phyloP scores from a whole-genome alignment of 805 yeast species.

The Torulaspora indica region DNA sequence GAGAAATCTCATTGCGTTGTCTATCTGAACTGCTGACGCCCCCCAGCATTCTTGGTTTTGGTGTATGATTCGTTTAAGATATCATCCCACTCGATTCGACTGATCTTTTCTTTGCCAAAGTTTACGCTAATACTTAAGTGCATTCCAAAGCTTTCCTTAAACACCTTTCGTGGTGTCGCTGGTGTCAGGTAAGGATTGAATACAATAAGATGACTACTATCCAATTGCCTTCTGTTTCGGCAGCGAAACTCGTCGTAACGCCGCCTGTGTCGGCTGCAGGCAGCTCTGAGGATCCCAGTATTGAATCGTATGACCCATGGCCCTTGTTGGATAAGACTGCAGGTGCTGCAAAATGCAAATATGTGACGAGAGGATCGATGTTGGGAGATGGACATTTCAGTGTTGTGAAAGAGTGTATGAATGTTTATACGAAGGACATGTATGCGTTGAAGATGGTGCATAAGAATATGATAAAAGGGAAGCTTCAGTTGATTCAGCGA shows the following conservation, averaged over 20 bases:
- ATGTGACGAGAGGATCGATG: slow-evolving; percentile 26
- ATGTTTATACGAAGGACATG: slow-evolving; percentile 38
- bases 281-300: not conserved
- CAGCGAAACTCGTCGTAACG: not conserved
- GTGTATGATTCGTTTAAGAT: slow-evolving; percentile 1
- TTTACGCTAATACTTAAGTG: too few relatives aligned
- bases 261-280: not conserved
- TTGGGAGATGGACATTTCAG: slow-evolving; percentile 49
- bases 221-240: slow-evolving; percentile 2
- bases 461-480: slow-evolving; percentile 29
- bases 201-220: slow-evolving; percentile 1
- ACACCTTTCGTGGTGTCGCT: not conserved
- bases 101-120: not conserved
- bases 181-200: not conserved
- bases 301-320: slow-evolving; percentile 12
- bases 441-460: slow-evolving; percentile 46
- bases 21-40: not conserved
- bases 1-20: not conserved
- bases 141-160: not conserved
- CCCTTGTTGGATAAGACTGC: slow-evolving; percentile 13
- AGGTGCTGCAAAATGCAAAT: slow-evolving; percentile 27
- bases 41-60: slow-evolving; percentile 5
- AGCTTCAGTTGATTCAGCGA: slow-evolving; percentile 45
- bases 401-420: slow-evolving; percentile 47
- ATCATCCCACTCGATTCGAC: slow-evolving; percentile 1